phyloP scores from a whole-genome alignment of 768 basidiomycete species.

The Trametes gibbosa region DNA sequence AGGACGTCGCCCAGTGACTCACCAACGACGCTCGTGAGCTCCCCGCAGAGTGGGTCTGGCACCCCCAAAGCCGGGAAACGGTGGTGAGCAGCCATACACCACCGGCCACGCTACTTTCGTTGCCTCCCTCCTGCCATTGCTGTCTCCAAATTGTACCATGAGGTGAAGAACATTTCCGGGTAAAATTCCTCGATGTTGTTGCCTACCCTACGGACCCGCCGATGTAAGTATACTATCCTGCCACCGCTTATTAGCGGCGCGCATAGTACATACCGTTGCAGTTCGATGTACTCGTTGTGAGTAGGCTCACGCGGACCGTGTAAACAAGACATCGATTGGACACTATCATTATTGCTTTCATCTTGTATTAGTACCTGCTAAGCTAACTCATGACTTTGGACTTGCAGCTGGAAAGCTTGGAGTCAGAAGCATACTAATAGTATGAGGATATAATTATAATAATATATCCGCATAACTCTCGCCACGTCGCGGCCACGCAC shows the following conservation, averaged over 20 bases:
- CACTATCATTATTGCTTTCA: conserved; percentile 15
- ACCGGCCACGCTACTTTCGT: background rate
- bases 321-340: conserved; percentile 6
- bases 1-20: conserved; percentile 14
- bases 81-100: background rate
- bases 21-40: conserved; percentile 10
- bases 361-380: background rate
- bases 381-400: background rate
- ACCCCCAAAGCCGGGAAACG: conserved; percentile 10
- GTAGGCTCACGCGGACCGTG: conserved; percentile 3
- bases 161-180: background rate
- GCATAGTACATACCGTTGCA: background rate
- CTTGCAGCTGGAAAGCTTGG: too few relatives aligned
- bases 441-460: too few relatives aligned
- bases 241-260: background rate
- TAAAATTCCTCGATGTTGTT: too few relatives aligned
- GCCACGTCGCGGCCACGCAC: background rate
- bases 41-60: conserved; percentile 13
- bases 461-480: too few relatives aligned
- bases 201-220: background rate
- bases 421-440: too few relatives aligned
- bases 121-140: too few relatives aligned
- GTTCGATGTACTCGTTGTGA: background rate
- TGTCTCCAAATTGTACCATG: too few relatives aligned
- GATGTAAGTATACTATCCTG: background rate